Conservation (phyloP, 75 land plant species). For the Sequoiadendron giganteum region DNA sequence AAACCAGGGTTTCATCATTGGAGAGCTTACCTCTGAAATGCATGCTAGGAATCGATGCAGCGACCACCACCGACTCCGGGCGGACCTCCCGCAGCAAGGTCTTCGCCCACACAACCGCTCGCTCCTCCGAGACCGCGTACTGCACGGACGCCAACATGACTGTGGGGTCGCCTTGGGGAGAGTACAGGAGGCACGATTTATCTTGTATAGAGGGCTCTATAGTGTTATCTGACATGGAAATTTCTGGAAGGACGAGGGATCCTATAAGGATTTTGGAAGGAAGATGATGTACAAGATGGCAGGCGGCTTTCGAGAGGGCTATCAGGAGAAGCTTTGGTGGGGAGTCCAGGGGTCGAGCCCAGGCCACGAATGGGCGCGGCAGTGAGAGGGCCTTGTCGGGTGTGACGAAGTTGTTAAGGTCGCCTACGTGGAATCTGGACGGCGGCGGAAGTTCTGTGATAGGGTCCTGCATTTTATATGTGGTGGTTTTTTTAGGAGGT, state of each 20-base stretch:
- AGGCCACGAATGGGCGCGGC: conserved; percentile 50
- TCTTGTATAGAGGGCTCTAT: conserved; percentile 25
- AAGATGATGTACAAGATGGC: conserved; percentile 54
- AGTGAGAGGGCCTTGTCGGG: conserved; percentile 34
- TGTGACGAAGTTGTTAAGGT: conserved; percentile 71
- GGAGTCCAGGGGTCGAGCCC: conserved; percentile 19
- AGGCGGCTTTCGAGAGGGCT: conserved; percentile 60
- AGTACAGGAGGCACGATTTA: conserved; percentile 50
- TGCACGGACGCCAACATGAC: conserved; percentile 39
- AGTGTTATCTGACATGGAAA: conserved; percentile 41
- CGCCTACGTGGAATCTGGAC: conserved; percentile 86
- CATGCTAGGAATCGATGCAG: conserved; percentile 47
- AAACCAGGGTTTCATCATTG: conserved; percentile 63
- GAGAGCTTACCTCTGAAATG: conserved; percentile 79
- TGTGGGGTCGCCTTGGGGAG: conserved; percentile 26
- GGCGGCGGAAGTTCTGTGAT: conserved; percentile 92
- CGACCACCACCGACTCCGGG: conserved; percentile 60
- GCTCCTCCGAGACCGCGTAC: conserved; percentile 56
- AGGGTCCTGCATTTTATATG: conserved; percentile 65
- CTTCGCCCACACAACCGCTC: conserved; percentile 58
- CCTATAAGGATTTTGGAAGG: conserved; percentile 62
- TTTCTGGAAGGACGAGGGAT: conserved; percentile 75
- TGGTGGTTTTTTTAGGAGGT: not conserved
- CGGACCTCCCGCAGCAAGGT: conserved; percentile 51
- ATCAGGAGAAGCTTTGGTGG: conserved; percentile 67